Base-by-base conservation (phyloP, 225 moss, liverwort and hornwort species). In the Lunularia cruciata region DNA sequence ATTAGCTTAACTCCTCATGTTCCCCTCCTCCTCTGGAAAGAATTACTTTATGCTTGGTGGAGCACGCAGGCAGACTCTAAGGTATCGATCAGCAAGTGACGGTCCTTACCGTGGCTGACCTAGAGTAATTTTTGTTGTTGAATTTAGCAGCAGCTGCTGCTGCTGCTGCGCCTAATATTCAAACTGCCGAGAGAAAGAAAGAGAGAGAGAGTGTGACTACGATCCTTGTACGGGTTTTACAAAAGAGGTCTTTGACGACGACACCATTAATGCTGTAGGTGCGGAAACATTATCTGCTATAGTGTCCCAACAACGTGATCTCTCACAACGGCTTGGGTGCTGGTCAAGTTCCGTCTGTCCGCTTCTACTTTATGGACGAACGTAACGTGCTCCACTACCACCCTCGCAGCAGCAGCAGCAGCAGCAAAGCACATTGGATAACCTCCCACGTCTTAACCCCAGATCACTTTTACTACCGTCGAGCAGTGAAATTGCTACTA, bases 191-290 rank as follows among this genome's bases (percentile, higher is more conserved):
- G 22, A n/a, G n/a, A n/a, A n/a, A n/a, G n/a, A n/a, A n/a, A n/a
- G n/a, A n/a, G n/a, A n/a, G n/a, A n/a, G n/a, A n/a, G n/a, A n/a
- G n/a, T n/a, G n/a, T n/a, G n/a, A n/a, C n/a, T n/a, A n/a, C n/a
- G n/a, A n/a, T n/a, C n/a, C n/a, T n/a, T n/a, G n/a, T n/a, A n/a
- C n/a, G n/a, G n/a, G n/a, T n/a, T n/a, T n/a, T n/a, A n/a, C n/a
- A n/a, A n/a, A n/a, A n/a, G n/a, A n/a, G n/a, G n/a, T n/a, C n/a
- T n/a, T n/a, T n/a, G 35, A 59, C 34, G 5, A 43, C 43, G 43
- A 59, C 33, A 59, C 18, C 59, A 59, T 59, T 34, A 59, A 59
- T 59, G 59, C 16, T 35, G n/a, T 36, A 36, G 35, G 59, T 59
- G 35, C 59, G 37, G 35, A 20, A 36, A 59, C 34, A 36, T 36